These are phyloP conservation scores for Colletotrichum tamarilloi DNA, from an alignment of 2,329 filamentous ascomycete species.

Conservation along the genomic window DNA sequence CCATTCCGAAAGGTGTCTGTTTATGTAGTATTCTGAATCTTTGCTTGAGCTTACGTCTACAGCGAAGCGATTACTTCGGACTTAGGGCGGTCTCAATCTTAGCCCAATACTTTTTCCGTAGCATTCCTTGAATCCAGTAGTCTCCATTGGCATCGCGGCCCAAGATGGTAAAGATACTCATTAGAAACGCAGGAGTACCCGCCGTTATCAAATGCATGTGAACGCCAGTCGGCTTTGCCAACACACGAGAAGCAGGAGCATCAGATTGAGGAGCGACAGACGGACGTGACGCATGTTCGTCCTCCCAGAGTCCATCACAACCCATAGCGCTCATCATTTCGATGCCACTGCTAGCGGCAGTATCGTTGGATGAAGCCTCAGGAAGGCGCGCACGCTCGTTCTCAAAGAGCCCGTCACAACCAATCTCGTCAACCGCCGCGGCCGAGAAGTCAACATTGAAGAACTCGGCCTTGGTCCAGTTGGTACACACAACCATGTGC, in stretches of 20 bases:
- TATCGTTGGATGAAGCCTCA: neutral
- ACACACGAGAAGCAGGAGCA: neutral
- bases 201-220: slow-evolving; percentile 2
- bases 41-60: neutral
- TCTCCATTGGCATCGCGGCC: slow-evolving; percentile 3
- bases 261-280: neutral
- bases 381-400: neutral
- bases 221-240: neutral
- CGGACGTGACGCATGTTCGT: neutral
- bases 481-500: slow-evolving; percentile 35
- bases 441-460: slow-evolving; percentile 29
- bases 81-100: neutral
- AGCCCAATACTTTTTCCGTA: neutral
- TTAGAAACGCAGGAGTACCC: neutral
- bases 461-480: slow-evolving; percentile 39
- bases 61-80: neutral
- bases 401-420: neutral
- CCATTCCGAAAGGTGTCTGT: neutral
- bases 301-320: slow-evolving; percentile 1
- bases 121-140: neutral
- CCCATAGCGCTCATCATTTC: neutral
- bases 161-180: slow-evolving; percentile 3
- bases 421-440: neutral
- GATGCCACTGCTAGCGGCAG: neutral
- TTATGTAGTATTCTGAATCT: neutral